phyloP scores from a whole-genome alignment of 306 rosid genomes.

The Herpetospermum pedunculosum region DNA sequence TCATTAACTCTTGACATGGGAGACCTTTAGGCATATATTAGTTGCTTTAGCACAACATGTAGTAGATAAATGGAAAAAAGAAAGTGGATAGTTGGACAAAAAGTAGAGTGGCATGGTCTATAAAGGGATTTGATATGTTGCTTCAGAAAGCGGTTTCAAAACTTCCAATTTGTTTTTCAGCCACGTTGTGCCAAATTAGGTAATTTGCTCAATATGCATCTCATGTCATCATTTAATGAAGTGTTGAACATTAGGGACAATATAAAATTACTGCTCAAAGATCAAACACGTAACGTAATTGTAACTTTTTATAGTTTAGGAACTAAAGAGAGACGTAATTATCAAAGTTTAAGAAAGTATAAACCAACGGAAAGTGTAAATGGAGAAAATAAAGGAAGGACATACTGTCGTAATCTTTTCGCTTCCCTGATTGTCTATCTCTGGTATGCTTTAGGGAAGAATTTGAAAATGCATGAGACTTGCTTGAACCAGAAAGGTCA shows the following conservation, averaged over 20 bases:
- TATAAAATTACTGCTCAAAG: neutral
- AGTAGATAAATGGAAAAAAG: neutral
- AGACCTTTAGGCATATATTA: neutral
- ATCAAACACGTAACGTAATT: no score
- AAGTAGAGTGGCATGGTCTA: neutral
- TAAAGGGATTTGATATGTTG: neutral
- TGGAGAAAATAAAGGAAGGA: conserved; percentile 11
- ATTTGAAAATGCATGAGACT: conserved; percentile 53
- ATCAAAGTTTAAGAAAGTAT: neutral
- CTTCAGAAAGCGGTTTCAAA: neutral
- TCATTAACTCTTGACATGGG: neutral
- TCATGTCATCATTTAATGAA: neutral
- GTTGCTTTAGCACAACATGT: neutral
- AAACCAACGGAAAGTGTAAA: neutral
- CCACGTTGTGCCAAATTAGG: neutral
- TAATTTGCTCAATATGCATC: neutral
- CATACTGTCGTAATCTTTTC: conserved; percentile 71
- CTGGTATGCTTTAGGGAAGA: conserved; percentile 42
- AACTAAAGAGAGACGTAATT: neutral
- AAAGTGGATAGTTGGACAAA: neutral
- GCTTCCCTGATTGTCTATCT: conserved; percentile 50
- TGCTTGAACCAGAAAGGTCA: conserved; percentile 79
- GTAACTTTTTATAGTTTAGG: neutral
- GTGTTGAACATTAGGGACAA: neutral
- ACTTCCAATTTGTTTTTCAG: neutral